Base-by-base conservation (phyloP, 73 alveolate species). In the Uronychia setigera region DNA sequence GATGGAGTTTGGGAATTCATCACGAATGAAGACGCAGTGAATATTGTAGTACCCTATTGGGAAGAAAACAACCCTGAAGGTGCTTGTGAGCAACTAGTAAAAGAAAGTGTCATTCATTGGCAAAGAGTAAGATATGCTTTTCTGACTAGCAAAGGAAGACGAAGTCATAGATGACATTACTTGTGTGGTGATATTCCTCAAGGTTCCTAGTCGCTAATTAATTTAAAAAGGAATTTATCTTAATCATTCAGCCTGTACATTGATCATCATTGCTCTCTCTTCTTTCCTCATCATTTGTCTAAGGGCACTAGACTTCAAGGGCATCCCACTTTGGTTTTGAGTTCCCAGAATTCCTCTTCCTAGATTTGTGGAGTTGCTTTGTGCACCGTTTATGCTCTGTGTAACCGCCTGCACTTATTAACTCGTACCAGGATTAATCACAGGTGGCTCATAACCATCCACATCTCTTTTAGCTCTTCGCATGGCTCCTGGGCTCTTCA, bases 1-100 rank as follows among this genome's bases (percentile, higher is more conserved):
- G 95, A 89, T 60, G 95, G 95, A 0, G 77, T 89, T 1, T 89
- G 95, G 95, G 95, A 89, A 57, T 31, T 90, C 27, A 83, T 89
- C 9, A 78, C 90, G 0, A 89, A 89, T 57, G 88, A 89, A 26
- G 92, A 83, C n/a, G 87, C 83, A 27, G 86, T 60, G 0, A 59
- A 74, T 1, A 46, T 89, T 27, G 95, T 87, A 0, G 81, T 81
- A 35, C 92, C 92, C 11, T 89, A 34, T 79, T 89, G 84, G 88
- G 89, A 67, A 26, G 76, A 85, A 77, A 87, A 85, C 26, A 90
- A 89, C 46, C 90, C 95, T 34, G 87, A 89, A 29, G 95, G 95
- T 13, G 95, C 92, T n/a, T 78, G 79, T 26, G 31, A 59, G 74
- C 33, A 29, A 14, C 46, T 89, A 19, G 75, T 60, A 0, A 82